Conservation (phyloP, 2,329 filamentous ascomycete species). For the Pseudomassariella vexata region DNA sequence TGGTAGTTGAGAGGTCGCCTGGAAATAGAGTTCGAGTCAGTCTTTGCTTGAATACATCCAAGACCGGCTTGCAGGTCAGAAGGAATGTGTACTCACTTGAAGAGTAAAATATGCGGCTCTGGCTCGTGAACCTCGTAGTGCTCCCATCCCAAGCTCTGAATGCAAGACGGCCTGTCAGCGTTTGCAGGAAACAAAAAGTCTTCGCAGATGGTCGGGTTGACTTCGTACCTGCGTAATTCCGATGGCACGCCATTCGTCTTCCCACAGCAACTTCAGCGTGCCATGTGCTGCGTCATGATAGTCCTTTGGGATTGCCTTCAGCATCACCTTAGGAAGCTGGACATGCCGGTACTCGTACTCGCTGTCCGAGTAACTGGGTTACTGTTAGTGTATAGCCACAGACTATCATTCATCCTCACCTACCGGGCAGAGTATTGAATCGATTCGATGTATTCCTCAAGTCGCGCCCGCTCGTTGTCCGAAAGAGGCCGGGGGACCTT, state of each 20-base stretch:
- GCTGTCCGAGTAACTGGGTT: conserved; percentile 77
- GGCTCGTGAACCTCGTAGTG: conserved; percentile 99
- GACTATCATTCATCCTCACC: conserved; percentile 24
- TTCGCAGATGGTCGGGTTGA: neutral
- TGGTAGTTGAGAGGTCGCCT: conserved; percentile 85
- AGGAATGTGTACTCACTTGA: conserved; percentile 75
- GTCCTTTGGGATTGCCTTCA: conserved; percentile 92
- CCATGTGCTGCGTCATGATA: conserved; percentile 87
- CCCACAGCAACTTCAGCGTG: conserved; percentile 93
- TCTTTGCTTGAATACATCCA: no score
- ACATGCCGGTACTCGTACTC: conserved; percentile 97
- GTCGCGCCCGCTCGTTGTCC: conserved; percentile 72
- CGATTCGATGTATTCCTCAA: conserved; percentile 87
- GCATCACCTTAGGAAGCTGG: conserved; percentile 95
- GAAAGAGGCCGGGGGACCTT: conserved; percentile 74
- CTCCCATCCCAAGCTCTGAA: conserved; percentile 93
- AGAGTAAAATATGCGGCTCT: conserved; percentile 95
- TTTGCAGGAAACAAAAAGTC: conserved; percentile 1
- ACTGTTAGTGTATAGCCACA: no score
- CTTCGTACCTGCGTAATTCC: conserved; percentile 85
- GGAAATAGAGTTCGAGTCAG: conserved; percentile 7
- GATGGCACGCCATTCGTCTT: conserved; percentile 95
- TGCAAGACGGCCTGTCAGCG: neutral
- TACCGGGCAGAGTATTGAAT: conserved; percentile 96
- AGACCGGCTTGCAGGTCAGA: neutral